Evolutionary conservation across 2,329 filamentous ascomycete genomes (phyloP).

Genomic region (Lasiodiplodia citricola): DNA sequence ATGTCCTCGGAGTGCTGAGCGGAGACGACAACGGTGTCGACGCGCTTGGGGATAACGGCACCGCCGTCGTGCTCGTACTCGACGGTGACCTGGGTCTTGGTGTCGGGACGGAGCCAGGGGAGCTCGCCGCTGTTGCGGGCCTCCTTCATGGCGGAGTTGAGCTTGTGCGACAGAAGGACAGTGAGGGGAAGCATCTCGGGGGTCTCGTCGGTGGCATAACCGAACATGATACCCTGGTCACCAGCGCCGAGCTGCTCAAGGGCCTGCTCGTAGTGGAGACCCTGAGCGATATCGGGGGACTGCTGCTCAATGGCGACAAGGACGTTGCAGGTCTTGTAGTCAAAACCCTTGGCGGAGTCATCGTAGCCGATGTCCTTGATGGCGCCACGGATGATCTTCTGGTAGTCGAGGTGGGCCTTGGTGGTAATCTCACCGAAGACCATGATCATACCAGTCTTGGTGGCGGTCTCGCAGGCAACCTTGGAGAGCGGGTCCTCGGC

Average conservation of each 20-base stretch:
- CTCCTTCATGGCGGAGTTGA: slow-evolving; percentile 92
- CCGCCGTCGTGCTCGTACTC: slow-evolving; percentile 98
- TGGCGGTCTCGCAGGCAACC: slow-evolving; percentile 97
- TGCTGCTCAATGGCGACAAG: slow-evolving; percentile 99
- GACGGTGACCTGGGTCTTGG: slow-evolving; percentile 99
- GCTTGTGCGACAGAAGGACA: slow-evolving; percentile 91
- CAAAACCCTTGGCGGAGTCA: slow-evolving; percentile 95
- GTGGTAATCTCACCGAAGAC: slow-evolving; percentile 85
- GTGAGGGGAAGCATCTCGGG: slow-evolving; percentile 96
- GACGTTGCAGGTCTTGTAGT: slow-evolving; percentile 99
- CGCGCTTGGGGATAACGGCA: slow-evolving; percentile 87
- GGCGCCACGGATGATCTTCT: slow-evolving; percentile 90
- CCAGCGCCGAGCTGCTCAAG: slow-evolving; percentile 97
- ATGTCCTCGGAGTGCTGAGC: slow-evolving; percentile 92
- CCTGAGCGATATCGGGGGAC: slow-evolving; percentile 97
- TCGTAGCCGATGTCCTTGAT: slow-evolving; percentile 99
- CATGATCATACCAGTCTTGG: slow-evolving; percentile 99
- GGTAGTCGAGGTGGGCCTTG: slow-evolving; percentile 95
- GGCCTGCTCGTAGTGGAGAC: slow-evolving; percentile 96
- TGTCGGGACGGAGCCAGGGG: slow-evolving; percentile 96
- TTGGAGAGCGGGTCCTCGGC: slow-evolving; percentile 95
- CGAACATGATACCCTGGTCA: slow-evolving; percentile 99
- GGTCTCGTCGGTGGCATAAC: slow-evolving; percentile 99
- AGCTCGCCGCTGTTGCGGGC: slow-evolving; percentile 86
- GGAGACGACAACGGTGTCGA: slow-evolving; percentile 96